A percentile compares a stretch with the other conserved stretches of the same genome.
These are phyloP conservation scores for Acrocalymma vagum DNA, from an alignment of 2,329 filamentous ascomycete species.

Conservation along the genomic window DNA sequence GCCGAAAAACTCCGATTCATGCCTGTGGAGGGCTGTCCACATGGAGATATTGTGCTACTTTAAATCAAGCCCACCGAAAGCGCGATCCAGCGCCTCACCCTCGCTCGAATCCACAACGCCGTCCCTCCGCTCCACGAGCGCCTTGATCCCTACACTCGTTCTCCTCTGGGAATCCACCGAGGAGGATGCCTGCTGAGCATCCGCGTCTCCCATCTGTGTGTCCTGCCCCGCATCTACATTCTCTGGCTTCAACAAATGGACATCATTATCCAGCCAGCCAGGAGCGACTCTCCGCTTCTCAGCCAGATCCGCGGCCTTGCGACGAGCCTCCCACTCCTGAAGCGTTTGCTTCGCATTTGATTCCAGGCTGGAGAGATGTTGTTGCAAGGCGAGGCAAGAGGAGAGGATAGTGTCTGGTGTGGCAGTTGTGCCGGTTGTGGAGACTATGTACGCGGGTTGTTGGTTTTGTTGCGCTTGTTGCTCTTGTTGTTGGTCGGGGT, in stretches of 20 bases:
- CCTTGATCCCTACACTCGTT: constrained; percentile 30
- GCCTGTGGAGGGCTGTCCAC: not conserved
- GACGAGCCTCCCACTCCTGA: constrained; percentile 72
- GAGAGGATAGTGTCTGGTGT: constrained; percentile 84
- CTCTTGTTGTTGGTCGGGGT: constrained; percentile 67
- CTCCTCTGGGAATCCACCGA: no score
- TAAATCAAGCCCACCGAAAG: constrained; percentile 76
- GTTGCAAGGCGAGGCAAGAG: constrained; percentile 80
- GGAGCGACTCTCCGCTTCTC: constrained; percentile 83
- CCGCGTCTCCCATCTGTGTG: constrained; percentile 57
- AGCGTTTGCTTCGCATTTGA: constrained; percentile 74
- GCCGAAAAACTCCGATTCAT: not conserved
- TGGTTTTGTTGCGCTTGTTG: constrained; percentile 65
- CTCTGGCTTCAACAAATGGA: constrained; percentile 72
- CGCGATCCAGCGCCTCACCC: constrained; percentile 67
- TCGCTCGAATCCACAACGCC: constrained; percentile 56
- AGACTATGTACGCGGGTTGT: constrained; percentile 73
- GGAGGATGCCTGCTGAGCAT: constrained; percentile 19
- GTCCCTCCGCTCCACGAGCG: constrained; percentile 37
- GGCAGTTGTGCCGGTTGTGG: constrained; percentile 78
- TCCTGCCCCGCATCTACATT: constrained; percentile 55
- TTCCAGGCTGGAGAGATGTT: constrained; percentile 75
- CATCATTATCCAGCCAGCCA: constrained; percentile 79
- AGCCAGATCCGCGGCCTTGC: constrained; percentile 72
- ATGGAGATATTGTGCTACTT: constrained; percentile 9